Base-by-base conservation (phyloP, 2,329 filamentous ascomycete genomes). In the Trichoderma gracile region DNA sequence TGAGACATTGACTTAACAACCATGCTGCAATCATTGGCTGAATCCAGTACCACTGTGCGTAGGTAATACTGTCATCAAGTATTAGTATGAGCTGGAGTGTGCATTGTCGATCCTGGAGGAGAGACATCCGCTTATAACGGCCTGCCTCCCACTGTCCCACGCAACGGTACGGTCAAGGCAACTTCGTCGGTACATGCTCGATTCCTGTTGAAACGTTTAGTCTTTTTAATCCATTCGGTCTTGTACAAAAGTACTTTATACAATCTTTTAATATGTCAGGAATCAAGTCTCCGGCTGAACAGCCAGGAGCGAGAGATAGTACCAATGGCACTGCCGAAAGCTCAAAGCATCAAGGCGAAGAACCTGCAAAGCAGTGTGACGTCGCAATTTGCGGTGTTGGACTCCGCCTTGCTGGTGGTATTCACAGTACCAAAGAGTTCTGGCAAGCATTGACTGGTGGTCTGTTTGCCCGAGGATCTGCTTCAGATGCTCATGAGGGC, bases 371-470 rank as follows among this genome's bases (percentile, higher is more conserved):
- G 19, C 61, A 46, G 49, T 33, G 23, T 7, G 73, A 72, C 6
- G 69, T 76, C 23, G 63, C 63, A 5, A 65, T 65, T n/a, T 65
- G 63, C 15, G 56, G 57, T 21, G 19, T 65, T 49, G 63, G 57
- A 23, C 17, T 65, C 27, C 63, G 63, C 15, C 58, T 65, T 14
- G 50, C 63, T 1, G 63, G 63, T 15, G 57, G 57, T 3, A 56
- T 65, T 23, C 57, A 38, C 30, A 56, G n/a, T 5, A 46, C 19
- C 33, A 33, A 56, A 17, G 40, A 27, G 6, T 62, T 62, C 25
- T 65, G 63, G 63, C 21, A 65, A 40, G n/a, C 21, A 19, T 14
- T 65, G 21, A 14, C 30, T 21, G 43, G 61, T 42, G 43, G 43
- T 9, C 27, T 33, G 15, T 50, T 56, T n/a, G 40, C 55, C 21